phyloP scores from a whole-genome alignment of 2,329 filamentous ascomycete species.

The Neophaeococcomyces mojaviensis region DNA sequence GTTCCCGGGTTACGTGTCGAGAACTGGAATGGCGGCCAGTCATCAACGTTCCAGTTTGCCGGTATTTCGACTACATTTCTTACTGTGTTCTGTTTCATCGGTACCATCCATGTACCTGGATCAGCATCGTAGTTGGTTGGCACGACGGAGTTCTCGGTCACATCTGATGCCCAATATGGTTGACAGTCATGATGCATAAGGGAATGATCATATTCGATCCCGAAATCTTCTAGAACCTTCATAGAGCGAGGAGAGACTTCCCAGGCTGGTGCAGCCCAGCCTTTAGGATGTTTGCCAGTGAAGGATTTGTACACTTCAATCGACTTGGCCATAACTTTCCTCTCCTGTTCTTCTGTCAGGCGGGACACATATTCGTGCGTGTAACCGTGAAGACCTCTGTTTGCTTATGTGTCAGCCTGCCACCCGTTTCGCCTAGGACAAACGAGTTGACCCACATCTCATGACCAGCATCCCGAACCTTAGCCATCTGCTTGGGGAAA shows the following conservation, averaged over 20 bases:
- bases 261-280: constrained; percentile 41
- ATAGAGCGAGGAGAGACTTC: constrained; percentile 32
- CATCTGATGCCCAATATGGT: neutral
- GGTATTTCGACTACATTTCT: neutral
- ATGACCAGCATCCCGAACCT: constrained; percentile 36
- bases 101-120: constrained; percentile 40
- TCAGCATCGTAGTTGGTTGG: constrained; percentile 33
- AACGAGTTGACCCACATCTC: constrained; percentile 26
- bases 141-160: constrained; percentile 26
- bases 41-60: constrained; percentile 42
- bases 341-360: constrained; percentile 28
- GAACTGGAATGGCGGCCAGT: constrained; percentile 39
- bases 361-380: constrained; percentile 35
- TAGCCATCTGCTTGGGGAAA: constrained; percentile 37
- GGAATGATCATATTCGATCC: constrained; percentile 41
- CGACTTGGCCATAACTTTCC: constrained; percentile 31
- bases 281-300: constrained; percentile 33
- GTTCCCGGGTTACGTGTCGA: constrained; percentile 25
- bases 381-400: constrained; percentile 36
- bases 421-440: no score
- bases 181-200: constrained; percentile 44
- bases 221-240: constrained; percentile 34
- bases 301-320: constrained; percentile 34
- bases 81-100: constrained; percentile 24
- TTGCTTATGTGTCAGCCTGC: neutral